Evolutionary conservation across 2,329 filamentous ascomycete species (phyloP).

Genomic region (Alternaria infectoria): DNA sequence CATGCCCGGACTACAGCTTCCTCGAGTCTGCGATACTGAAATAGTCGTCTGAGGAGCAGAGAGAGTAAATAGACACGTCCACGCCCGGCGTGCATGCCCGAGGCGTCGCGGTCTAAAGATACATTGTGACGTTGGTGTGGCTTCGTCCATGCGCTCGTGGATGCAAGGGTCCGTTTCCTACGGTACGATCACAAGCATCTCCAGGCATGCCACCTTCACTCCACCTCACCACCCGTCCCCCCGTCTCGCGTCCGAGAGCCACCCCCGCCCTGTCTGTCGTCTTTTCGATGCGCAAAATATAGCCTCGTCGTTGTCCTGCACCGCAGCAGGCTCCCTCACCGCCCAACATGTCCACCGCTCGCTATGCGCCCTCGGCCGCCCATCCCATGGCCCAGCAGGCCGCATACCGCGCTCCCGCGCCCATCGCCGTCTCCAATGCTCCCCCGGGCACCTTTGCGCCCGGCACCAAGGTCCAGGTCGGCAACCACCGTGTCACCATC

Average conservation of each 20-base stretch:
- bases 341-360: slow-evolving; percentile 49
- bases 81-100: not conserved
- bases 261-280: slow-evolving; percentile 8
- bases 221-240: slow-evolving; percentile 19
- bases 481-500: slow-evolving; percentile 88
- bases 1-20: not conserved
- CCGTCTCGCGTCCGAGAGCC: slow-evolving; percentile 8
- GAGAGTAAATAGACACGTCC: not conserved
- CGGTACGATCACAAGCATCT: slow-evolving; percentile 14
- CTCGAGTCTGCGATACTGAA: not conserved
- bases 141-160: slow-evolving; percentile 23
- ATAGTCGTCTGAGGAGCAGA: not conserved
- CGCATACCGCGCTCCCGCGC: slow-evolving; percentile 43
- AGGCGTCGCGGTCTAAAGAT: not conserved
- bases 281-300: slow-evolving; percentile 42
- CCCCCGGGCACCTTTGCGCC: slow-evolving; percentile 81
- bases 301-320: slow-evolving; percentile 39
- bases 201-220: slow-evolving; percentile 17
- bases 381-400: slow-evolving; percentile 45
- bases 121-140: slow-evolving; percentile 36
- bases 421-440: slow-evolving; percentile 43
- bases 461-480: slow-evolving; percentile 96
- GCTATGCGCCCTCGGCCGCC: slow-evolving; percentile 45
- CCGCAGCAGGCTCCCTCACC: slow-evolving; percentile 42
- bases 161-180: slow-evolving; percentile 14